Evolutionary conservation across 1,139 yeast species (phyloP).

Genomic region (Nakaseomyces uthaithaninus): DNA sequence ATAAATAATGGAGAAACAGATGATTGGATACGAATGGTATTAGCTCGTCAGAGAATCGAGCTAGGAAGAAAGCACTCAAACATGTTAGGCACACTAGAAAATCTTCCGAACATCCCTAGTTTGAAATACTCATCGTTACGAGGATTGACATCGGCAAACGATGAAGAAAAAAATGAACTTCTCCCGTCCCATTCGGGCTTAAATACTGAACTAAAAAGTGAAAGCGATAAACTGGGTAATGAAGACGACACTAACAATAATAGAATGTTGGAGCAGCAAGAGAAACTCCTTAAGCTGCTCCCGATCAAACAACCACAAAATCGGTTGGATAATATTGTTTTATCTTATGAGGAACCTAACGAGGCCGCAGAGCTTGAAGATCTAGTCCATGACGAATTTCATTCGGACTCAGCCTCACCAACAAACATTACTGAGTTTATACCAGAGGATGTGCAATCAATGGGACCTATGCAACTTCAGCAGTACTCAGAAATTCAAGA

Average conservation of each 20-base stretch:
- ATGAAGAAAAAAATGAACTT: slow-evolving; percentile 14
- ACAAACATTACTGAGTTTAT: not conserved
- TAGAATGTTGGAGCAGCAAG: slow-evolving; percentile 1
- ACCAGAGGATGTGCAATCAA: not conserved
- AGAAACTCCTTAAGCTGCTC: slow-evolving; percentile 9
- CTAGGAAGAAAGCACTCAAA: slow-evolving; percentile 18
- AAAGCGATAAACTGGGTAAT: not conserved
- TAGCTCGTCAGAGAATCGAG: slow-evolving; percentile 24
- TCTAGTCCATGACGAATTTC: slow-evolving; percentile 1
- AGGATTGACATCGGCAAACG: not conserved
- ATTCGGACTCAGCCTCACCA: slow-evolving; percentile 8
- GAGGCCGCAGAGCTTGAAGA: slow-evolving; percentile 7
- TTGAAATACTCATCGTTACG: slow-evolving; percentile 22
- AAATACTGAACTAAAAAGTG: slow-evolving; percentile 8
- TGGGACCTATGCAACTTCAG: slow-evolving; percentile 5
- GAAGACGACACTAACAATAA: slow-evolving; percentile 9
- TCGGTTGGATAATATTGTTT: slow-evolving; percentile 23
- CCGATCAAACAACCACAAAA: slow-evolving; percentile 24
- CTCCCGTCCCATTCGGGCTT: slow-evolving; percentile 14
- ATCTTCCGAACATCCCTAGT: slow-evolving; percentile 26
- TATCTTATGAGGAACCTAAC: slow-evolving; percentile 23
- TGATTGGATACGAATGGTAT: slow-evolving; percentile 27
- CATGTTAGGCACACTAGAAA: slow-evolving; percentile 15
- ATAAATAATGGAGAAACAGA: slow-evolving; percentile 29
- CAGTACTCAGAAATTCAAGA: slow-evolving; percentile 4